Evolutionary conservation across 169 alveolate species (phyloP).

Genomic region (Plasmodium falciparum): DNA sequence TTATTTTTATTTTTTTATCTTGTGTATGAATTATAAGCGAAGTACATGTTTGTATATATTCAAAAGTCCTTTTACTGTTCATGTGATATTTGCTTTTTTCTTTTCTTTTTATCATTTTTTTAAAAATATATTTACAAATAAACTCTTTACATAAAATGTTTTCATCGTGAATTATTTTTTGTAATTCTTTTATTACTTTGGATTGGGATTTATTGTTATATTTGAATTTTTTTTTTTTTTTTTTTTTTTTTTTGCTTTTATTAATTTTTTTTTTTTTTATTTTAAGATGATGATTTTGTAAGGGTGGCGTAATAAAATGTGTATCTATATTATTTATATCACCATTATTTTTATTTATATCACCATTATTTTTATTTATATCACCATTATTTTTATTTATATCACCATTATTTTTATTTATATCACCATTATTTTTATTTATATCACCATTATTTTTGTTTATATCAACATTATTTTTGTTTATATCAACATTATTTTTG

Average conservation of each 20-base stretch:
- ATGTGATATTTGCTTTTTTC: slow-evolving; percentile 1
- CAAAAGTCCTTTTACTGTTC: slow-evolving; percentile 26
- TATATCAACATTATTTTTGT: background rate
- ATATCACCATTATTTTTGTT: background rate
- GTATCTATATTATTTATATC: background rate
- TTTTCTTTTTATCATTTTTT: slow-evolving; percentile 29
- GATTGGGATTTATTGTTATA: background rate
- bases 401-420: background rate
- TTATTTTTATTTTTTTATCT: background rate
- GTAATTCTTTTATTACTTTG: background rate
- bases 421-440: background rate
- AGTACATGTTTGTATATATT: slow-evolving; percentile 48
- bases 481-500: background rate
- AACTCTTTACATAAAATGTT: slow-evolving; percentile 5
- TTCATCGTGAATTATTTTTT: slow-evolving; percentile 3
- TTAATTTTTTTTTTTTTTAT: slow-evolving; percentile 11
- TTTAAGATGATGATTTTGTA: background rate
- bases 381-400: background rate
- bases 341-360: background rate
- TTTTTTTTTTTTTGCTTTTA: slow-evolving; percentile 37
- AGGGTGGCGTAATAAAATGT: no score
- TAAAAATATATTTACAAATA: slow-evolving; percentile 8
- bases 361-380: background rate
- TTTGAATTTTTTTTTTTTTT: slow-evolving; percentile 9
- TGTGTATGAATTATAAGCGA: slow-evolving; percentile 22